Evolutionary conservation across 805 yeast genomes (phyloP).

Genomic region (Kuraishia floccosa): DNA sequence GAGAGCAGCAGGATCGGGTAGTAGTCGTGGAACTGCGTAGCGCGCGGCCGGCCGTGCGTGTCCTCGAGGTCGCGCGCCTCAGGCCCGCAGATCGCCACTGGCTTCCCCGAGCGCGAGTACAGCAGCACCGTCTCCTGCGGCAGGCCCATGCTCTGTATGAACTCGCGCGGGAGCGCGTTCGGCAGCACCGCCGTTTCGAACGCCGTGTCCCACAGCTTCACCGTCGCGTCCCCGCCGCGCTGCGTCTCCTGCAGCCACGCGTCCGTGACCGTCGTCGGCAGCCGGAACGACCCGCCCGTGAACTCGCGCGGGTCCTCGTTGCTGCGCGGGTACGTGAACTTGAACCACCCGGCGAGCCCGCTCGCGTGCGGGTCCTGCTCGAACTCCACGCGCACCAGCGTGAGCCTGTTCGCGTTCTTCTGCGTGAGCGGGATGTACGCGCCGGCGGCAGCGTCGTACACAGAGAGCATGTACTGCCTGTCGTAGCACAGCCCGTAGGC

Average conservation of each 20-base stretch:
- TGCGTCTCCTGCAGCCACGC: constrained; percentile 3
- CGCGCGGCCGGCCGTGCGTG: neutral
- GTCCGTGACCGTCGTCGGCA: constrained; percentile 9
- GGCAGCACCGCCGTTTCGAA: constrained; percentile 12
- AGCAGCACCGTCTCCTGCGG: constrained; percentile 11
- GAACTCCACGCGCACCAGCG: constrained; percentile 7
- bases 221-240: constrained; percentile 3
- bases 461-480: constrained; percentile 15
- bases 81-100: constrained; percentile 9
- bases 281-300: constrained; percentile 1
- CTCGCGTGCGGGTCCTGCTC: constrained; percentile 3
- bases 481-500: constrained; percentile 13
- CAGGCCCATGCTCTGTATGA: constrained; percentile 9
- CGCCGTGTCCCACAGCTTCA: constrained; percentile 10
- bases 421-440: constrained; percentile 8
- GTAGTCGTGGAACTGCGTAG: constrained; percentile 18
- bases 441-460: constrained; percentile 6
- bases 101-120: constrained; percentile 15
- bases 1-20: constrained; percentile 16
- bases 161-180: constrained; percentile 9
- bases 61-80: neutral
- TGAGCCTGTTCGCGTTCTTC: constrained; percentile 10
- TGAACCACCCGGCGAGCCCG: constrained; percentile 5
- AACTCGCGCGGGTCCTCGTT: neutral
- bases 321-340: constrained; percentile 10